Base-by-base conservation (phyloP, 2,329 filamentous ascomycete genomes). In the Pochonia chlamydosporia region DNA sequence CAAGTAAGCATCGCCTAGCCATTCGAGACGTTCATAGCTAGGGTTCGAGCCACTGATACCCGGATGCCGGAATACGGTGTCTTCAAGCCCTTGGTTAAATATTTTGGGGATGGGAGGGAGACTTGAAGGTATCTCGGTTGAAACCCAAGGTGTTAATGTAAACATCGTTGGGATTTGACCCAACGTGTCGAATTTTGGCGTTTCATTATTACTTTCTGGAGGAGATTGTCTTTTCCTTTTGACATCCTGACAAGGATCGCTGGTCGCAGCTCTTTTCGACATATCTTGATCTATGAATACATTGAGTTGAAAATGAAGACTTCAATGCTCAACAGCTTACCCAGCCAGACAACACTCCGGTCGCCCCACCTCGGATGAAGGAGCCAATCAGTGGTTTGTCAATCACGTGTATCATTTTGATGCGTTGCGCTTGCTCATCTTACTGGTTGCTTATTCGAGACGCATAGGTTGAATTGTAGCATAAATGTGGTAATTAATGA, bases 1-100 rank as follows among this genome's bases (percentile, higher is more conserved):
- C 44, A 95, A 72, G 57, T 92, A 92, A 18, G 88, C 85, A 62
- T 97, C 92, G 6, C 92, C 92, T 7, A 96, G 74, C 69, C 92
- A 90, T 65, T 97, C 92, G 6, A 96, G 79, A 16, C 81, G 79
- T 59, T 96, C 91, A 64, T 96, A 96, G 58, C 64, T 66, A 23
- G 59, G 56, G 1, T 49, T 52, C 3, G 46, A 24, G 3, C 57
- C 58, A 23, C 28, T 36, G 46, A 71, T 60, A 1, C 79, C 81
- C 1, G 75, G 69, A 56, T 92, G 88, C 1, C 78, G 88, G 57
- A 91, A 85, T 10, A 82, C 79, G 14, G 81, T 76, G 23, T 67
- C 69, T 56, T 84, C 79, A 16, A 91, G 71, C 20, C 70, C 65
- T 0, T 74, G 67, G 52, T 89, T 76, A 5, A 73, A 58, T 43